Base-by-base conservation (phyloP, 2,329 filamentous ascomycete species). In the Ceratocystis eucalypticola region DNA sequence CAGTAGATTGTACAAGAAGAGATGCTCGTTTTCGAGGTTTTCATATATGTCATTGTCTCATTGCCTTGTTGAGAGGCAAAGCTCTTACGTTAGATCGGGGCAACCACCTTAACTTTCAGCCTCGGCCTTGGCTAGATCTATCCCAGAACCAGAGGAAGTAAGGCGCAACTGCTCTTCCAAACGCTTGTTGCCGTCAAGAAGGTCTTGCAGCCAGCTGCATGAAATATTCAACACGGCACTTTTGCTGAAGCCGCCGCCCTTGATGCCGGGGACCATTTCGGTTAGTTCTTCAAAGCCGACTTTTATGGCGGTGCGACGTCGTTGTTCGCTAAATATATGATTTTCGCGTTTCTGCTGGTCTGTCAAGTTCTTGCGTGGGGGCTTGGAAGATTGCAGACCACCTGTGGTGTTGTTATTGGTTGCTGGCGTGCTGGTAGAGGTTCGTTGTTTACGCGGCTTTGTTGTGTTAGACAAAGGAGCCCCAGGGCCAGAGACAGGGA, bases 281-380 rank as follows among this genome's bases (percentile, higher is more conserved):
- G 84, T 84, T n/a, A 96, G 77, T 67, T 93, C 88, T 55, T 91
- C 88, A 71, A 93, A 96, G 0, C 89, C 89, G 70, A 88, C 83
- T 72, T 91, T 88, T 71, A 93, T 93, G 61, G 91, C 78, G 30
- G 89, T 90, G 61, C 91, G 82, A 44, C 91, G 83, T 75, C 94
- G 95, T 76, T 96, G 89, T 73, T 95, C 91, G 64, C 90, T 94
- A 64, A 86, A 81, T 70, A 96, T 94, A 72, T 95, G 90, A 70
- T 96, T 96, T 71, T 86, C 87, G 59, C 89, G 81, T 75, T 93
- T 94, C 75, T 94, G 88, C 68, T 88, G 86, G 70, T 93, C 88
- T 0, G 85, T 84, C 3, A 94, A 84, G 71, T 96, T 96, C 72
- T 86, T 87, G 30, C 88, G 77, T 2, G 79, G 72, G 1, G 76